Base-by-base conservation (phyloP, 495 filamentous ascomycete species). In the Penicillium malachiteum region DNA sequence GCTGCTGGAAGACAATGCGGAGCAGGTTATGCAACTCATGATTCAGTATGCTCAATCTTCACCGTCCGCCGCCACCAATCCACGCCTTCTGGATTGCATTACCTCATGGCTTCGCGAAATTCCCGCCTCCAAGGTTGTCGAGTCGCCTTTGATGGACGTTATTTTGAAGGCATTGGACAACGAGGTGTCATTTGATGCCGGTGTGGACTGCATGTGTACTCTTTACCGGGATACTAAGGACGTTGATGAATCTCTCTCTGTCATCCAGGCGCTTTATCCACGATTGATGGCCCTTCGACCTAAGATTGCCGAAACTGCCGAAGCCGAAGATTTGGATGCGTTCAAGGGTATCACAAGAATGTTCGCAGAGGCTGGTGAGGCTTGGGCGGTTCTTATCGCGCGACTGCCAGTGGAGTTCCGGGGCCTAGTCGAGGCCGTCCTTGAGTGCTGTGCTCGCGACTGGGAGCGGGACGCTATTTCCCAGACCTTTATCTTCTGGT, bases 401-500 rank as follows among this genome's bases (percentile, higher is more conserved):
- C 84, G 93, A 46, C 76, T 93, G 59, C 91, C 94, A 2, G 70
- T 71, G 17, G 81, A 91, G 39, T 97, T 97, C 73, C 83, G 87
- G 6, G 84, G 82, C n/a, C 77, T 99, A 2, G 94, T 97, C 8
- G 91, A 96, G 64, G 84, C 87, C 7, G 83, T 97, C 33, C 81
- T 97, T 30, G 93, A 99, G 71, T 96, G 92, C 68, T 90, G 87
- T 56, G 87, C 87, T 18, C 78, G 85, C 58, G 94, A 99, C 68
- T 84, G 85, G 67, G 92, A 97, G 48, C 80, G 88, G 52, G 94
- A 97, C 48, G 91, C 90, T 8, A 87, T 97, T 49, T 86, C 89
- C 30, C 82, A 92, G 55, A 99, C 94, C 0, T 97, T 97, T 71
- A 83, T 85, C 48, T 97, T 97, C 75, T 99, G 94, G 94, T 97